Percentiles rank a stretch among this genome's conserved stretches.
These are phyloP conservation scores for Umbelopsis vinacea DNA, from an alignment of 192 early-diverging fungal species.

Conservation along the genomic window DNA sequence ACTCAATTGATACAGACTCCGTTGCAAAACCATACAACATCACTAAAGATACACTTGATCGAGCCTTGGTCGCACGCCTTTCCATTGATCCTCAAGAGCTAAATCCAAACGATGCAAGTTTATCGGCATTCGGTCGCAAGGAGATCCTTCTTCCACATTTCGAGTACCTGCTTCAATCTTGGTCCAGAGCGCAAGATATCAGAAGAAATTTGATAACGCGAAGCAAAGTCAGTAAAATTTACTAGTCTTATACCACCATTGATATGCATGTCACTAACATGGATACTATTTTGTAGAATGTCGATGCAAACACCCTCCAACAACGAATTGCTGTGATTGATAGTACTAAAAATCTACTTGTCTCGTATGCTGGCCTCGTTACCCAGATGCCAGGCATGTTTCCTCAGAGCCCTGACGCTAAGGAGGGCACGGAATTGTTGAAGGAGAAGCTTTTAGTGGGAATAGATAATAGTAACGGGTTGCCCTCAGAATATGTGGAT, in stretches of 20 bases:
- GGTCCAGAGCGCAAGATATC: conserved; percentile 58
- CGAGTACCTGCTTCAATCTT: conserved; percentile 71
- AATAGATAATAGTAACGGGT: conserved; percentile 59
- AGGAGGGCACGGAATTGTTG: neutral
- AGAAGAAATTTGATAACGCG: conserved; percentile 54
- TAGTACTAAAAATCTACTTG: conserved; percentile 60
- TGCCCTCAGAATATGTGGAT: conserved; percentile 68
- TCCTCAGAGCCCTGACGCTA: conserved; percentile 62
- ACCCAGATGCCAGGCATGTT: conserved; percentile 92
- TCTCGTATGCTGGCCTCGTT: conserved; percentile 85
- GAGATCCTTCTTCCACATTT: conserved; percentile 44
- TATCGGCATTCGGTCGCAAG: conserved; percentile 43
- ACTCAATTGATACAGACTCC: conserved; percentile 17
- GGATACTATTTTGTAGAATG: conserved; percentile 45
- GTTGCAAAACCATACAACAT: conserved; percentile 52
- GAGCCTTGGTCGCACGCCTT: conserved; percentile 71
- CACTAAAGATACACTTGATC: conserved; percentile 60
- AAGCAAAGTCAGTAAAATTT: conserved; percentile 43
- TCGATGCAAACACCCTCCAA: conserved; percentile 58
- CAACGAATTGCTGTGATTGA: conserved; percentile 66
- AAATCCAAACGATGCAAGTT: neutral
- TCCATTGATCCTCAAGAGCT: conserved; percentile 57
- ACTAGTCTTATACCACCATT: conserved; percentile 1
- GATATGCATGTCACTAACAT: neutral
- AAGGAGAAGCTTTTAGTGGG: conserved; percentile 46